phyloP scores from a whole-genome alignment of 495 filamentous ascomycete genomes.

The Lasiosphaeria ovina region DNA sequence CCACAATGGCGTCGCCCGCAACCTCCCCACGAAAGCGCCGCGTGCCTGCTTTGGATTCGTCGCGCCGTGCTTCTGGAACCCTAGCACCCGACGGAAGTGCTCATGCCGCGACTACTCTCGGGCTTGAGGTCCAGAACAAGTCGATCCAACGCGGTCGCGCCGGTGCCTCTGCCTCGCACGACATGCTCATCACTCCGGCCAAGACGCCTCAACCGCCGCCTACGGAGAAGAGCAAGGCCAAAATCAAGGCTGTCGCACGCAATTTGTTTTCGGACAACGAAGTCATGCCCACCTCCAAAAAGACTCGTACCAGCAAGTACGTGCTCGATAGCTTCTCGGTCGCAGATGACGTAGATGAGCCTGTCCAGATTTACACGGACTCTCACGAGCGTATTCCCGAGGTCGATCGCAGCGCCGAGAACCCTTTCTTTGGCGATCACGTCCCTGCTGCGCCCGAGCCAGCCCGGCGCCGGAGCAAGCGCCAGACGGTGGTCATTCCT shows the following conservation, averaged over 20 bases:
- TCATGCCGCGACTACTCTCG: neutral
- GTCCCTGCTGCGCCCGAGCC: conserved; percentile 28
- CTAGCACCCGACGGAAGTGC: conserved; percentile 30
- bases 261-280: conserved; percentile 66
- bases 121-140: neutral
- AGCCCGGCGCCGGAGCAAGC: conserved; percentile 42
- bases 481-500: conserved; percentile 44
- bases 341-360: conserved; percentile 47
- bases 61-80: conserved; percentile 40
- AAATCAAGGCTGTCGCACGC: conserved; percentile 66
- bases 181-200: conserved; percentile 80
- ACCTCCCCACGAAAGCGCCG: conserved; percentile 55
- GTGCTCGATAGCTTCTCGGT: conserved; percentile 68
- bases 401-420: conserved; percentile 60
- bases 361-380: conserved; percentile 86
- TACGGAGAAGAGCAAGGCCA: conserved; percentile 46
- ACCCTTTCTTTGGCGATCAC: conserved; percentile 67
- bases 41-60: conserved; percentile 31
- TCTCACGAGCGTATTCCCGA: conserved; percentile 81
- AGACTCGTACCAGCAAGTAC: conserved; percentile 54
- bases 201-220: conserved; percentile 83
- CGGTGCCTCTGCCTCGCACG: conserved; percentile 19
- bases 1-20: conserved; percentile 41
- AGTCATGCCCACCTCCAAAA: conserved; percentile 57
- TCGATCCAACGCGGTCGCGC: conserved; percentile 1